Evolutionary conservation across 495 filamentous ascomycete species (phyloP).

Genomic region (Aspergillus saccharolyticus): DNA sequence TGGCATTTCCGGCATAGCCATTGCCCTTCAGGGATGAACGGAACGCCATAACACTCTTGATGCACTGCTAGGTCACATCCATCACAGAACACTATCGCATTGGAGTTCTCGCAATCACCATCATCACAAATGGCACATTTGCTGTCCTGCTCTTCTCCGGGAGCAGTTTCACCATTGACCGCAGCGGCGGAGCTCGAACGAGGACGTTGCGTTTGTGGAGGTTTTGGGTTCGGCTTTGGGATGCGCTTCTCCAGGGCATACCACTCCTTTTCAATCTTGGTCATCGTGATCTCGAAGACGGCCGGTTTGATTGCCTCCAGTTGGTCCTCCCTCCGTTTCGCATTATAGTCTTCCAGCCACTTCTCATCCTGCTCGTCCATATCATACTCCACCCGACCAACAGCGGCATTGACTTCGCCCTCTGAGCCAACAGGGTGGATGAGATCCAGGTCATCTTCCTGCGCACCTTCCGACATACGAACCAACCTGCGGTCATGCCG

Average conservation of each 20-base stretch:
- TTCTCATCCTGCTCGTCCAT: slow-evolving; percentile 99
- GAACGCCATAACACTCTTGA: slow-evolving; percentile 98
- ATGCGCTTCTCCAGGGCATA: slow-evolving; percentile 93
- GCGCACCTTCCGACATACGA: slow-evolving; percentile 67
- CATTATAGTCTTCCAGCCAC: slow-evolving; percentile 85
- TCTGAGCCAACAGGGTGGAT: slow-evolving; percentile 53
- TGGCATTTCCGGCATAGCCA: slow-evolving; percentile 98
- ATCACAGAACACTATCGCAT: slow-evolving; percentile 99
- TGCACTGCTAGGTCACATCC: slow-evolving; percentile 97
- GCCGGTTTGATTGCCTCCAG: slow-evolving; percentile 82
- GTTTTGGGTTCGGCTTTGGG: slow-evolving; percentile 91
- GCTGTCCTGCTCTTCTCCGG: slow-evolving; percentile 90
- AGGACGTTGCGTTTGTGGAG: slow-evolving; percentile 84
- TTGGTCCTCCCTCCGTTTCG: slow-evolving; percentile 62
- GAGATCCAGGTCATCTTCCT: slow-evolving; percentile 79
- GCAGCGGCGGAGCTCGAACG: slow-evolving; percentile 88
- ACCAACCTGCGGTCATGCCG: slow-evolving; percentile 72
- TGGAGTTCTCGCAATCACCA: slow-evolving; percentile 98
- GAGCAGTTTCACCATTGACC: slow-evolving; percentile 79
- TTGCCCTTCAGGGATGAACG: slow-evolving; percentile 97
- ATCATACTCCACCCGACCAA: slow-evolving; percentile 91
- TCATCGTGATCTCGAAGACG: slow-evolving; percentile 95
- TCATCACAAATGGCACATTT: slow-evolving; percentile 98
- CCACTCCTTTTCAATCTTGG: slow-evolving; percentile 98
- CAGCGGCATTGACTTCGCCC: slow-evolving; percentile 52